Percentiles rank a stretch among this genome's conserved stretches.
phyloP scores from a whole-genome alignment of 306 rosid species.

The Alnus rubra region DNA sequence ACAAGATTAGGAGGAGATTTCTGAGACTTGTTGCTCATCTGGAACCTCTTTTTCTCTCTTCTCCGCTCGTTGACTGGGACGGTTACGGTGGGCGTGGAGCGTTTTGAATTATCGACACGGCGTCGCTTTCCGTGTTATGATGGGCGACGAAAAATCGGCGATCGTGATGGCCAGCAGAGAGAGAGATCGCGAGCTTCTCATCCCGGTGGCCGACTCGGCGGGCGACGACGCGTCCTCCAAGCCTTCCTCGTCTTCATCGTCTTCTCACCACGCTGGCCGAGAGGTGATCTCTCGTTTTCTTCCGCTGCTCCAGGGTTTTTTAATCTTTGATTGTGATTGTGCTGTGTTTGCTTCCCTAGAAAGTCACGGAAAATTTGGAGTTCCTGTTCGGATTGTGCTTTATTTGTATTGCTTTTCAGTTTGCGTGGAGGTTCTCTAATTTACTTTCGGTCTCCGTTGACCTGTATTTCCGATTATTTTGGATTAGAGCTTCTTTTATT shows the following conservation, averaged over 20 bases:
- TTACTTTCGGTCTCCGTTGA: conserved; percentile 14
- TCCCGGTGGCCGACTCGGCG: conserved; percentile 60
- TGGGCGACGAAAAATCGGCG: conserved; percentile 73
- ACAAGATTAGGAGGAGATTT: not conserved
- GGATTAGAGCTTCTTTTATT: conserved; percentile 4
- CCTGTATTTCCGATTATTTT: conserved; percentile 21
- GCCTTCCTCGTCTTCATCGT: conserved; percentile 55
- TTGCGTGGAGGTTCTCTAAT: not conserved
- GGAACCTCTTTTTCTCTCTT: not conserved
- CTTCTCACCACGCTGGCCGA: conserved; percentile 58
- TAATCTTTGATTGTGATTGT: not conserved
- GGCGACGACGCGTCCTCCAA: conserved; percentile 48
- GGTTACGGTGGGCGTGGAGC: not conserved
- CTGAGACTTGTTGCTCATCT: not conserved
- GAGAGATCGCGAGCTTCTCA: conserved; percentile 83
- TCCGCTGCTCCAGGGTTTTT: conserved; percentile 25
- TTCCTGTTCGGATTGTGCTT: not conserved
- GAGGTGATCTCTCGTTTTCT: conserved; percentile 43
- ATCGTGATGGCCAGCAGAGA: conserved; percentile 62
- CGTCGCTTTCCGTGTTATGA: conserved; percentile 35
- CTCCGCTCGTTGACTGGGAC: conserved; percentile 6
- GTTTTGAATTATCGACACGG: conserved; percentile 29
- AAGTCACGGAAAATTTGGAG: not conserved
- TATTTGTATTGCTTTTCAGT: not conserved
- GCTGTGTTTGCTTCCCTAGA: conserved; percentile 13